Evolutionary conservation across 805 yeast genomes (phyloP), one percentile per base, ranked within the genome.

Genomic region (Wickerhamomyces mucosus): DNA sequence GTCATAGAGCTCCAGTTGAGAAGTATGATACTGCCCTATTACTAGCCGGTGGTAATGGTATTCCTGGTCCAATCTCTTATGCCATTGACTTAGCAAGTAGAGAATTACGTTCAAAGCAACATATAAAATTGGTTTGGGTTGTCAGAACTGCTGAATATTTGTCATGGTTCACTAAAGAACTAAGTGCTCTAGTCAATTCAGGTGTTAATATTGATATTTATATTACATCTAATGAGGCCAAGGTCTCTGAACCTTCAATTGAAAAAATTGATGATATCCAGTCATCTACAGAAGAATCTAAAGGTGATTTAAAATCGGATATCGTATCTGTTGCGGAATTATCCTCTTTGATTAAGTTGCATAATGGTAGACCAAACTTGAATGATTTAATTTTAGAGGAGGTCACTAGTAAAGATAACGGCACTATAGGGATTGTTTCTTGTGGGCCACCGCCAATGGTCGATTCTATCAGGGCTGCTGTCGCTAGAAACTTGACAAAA

Each of bases 391-490:
- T 75, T 0, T 36, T 41, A 3, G 35, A 53, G 1, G 66, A 61
- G 27, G 48, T 67, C 5, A 31, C 55, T 8, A 14, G 28, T 15
- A 52, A 55, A 15, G 52, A 65, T 5, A 23, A 23, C 10, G 72
- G 74, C 0, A 58, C 77, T 3, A 46, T 65, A 15, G 72, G 71
- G 0, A 62, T 78, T 28, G 59, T 76, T 13, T 61, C 73, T 12
- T 79, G 88, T 58, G 86, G 86, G 3, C 81, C 78, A 26, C 66
- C 72, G n/a, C 25, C 55, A 2, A 67, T 77, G 67, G 77, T 68
- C 44, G 88, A 78, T 46, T 66, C 60, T 3, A 41, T 76, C 15
- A 64, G 89, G 43, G 46, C 55, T 4, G 38, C 31, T 18, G 69
- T 76, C 7, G 59, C 69, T 0, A 41, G 60, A 22, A 51, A 67